These are phyloP conservation scores for Euphorbia tirucalli DNA, from an alignment of 345 rosid genomes.

Conservation along the genomic window DNA sequence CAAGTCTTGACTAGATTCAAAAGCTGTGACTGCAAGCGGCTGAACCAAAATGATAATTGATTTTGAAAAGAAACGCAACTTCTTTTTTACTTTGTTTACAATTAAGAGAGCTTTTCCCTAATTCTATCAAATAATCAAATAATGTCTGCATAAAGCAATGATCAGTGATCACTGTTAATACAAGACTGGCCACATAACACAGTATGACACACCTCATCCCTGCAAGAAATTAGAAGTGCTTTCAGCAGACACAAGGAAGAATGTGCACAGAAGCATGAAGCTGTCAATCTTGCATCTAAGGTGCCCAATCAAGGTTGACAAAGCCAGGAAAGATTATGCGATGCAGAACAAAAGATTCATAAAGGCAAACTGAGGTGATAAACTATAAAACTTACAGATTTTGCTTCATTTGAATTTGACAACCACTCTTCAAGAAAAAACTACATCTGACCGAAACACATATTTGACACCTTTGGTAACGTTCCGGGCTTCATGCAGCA, in stretches of 20 bases:
- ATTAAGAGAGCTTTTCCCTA: background rate
- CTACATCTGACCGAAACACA: constrained; percentile 86
- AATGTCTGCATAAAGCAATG: background rate
- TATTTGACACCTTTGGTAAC: constrained; percentile 80
- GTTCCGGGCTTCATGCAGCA: constrained; percentile 87
- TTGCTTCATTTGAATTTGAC: constrained; percentile 5
- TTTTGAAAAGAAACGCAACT: background rate
- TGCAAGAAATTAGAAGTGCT: background rate
- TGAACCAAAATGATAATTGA: background rate
- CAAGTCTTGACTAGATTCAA: background rate
- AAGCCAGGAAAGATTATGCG: background rate
- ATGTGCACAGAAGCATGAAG: background rate
- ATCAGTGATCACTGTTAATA: background rate
- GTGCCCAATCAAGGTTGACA: constrained; percentile 3
- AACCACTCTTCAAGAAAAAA: constrained; percentile 57
- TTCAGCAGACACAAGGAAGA: constrained; percentile 1
- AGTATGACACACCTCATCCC: background rate
- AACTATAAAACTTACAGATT: constrained; percentile 18
- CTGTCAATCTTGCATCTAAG: background rate
- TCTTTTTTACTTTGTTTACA: background rate
- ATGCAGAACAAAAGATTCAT: constrained; percentile 2
- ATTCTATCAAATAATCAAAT: background rate
- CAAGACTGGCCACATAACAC: background rate
- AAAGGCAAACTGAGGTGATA: background rate
- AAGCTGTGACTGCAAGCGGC: background rate